Conservation (phyloP, 495 filamentous ascomycete species). For the Pyronema omphalodes region DNA sequence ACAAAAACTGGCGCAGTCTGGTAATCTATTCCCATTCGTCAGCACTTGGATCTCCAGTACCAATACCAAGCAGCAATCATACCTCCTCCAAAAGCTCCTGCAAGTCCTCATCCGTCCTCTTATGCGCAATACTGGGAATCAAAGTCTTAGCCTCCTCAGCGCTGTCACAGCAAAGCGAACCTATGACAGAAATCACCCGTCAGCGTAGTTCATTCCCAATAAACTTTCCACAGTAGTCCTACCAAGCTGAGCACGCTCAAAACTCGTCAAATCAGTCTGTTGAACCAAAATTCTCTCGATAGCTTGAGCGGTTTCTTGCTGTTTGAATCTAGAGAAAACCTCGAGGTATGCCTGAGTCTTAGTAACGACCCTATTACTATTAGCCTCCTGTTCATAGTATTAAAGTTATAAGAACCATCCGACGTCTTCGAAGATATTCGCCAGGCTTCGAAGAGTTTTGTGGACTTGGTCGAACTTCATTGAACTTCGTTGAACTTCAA, state of each 20-base stretch:
- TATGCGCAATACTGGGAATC: slow-evolving; percentile 73
- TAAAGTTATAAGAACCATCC: neutral
- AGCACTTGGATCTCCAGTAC: slow-evolving; percentile 4
- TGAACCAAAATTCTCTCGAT: slow-evolving; percentile 65
- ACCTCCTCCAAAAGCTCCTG: slow-evolving; percentile 81
- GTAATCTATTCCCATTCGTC: slow-evolving; percentile 17
- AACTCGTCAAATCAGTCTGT: slow-evolving; percentile 64
- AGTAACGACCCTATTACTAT: slow-evolving; percentile 36
- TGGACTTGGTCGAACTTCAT: neutral
- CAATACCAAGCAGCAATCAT: slow-evolving; percentile 10
- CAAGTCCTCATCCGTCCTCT: slow-evolving; percentile 72
- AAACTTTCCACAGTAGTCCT: slow-evolving; percentile 5
- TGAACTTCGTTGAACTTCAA: neutral
- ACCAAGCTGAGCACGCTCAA: slow-evolving; percentile 90
- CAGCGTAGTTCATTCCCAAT: neutral
- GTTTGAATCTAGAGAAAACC: slow-evolving; percentile 83
- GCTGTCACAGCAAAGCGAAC: slow-evolving; percentile 74
- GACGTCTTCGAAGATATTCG: neutral
- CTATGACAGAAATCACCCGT: slow-evolving; percentile 29
- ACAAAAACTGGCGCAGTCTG: slow-evolving; percentile 23
- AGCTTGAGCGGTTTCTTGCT: slow-evolving; percentile 80
- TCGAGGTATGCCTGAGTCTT: slow-evolving; percentile 86
- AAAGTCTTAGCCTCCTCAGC: slow-evolving; percentile 92
- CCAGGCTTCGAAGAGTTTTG: neutral
- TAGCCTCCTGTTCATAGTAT: neutral